A percentile compares a stretch with the other conserved stretches of the same genome.
Conservation (phyloP, 148 eudicot species). For the Fagopyrum esculentum region DNA sequence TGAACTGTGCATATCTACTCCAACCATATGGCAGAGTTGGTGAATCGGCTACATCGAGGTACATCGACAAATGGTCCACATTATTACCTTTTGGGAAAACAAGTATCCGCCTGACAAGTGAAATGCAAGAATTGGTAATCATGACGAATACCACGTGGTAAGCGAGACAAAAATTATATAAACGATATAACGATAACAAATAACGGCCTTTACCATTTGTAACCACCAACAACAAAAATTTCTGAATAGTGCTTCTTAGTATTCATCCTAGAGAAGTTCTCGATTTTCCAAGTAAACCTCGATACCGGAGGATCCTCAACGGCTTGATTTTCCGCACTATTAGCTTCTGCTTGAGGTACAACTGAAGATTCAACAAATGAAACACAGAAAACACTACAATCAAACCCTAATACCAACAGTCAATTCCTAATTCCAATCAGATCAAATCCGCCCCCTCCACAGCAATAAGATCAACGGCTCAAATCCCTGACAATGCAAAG, state of each 20-base stretch:
- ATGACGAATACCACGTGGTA: neutral
- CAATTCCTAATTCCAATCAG: neutral
- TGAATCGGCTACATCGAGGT: conserved; percentile 89
- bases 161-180: neutral
- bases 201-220: conserved; percentile 54
- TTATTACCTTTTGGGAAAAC: conserved; percentile 93
- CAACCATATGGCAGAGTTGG: conserved; percentile 84
- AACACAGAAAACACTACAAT: conserved; percentile 12
- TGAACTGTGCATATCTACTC: conserved; percentile 94
- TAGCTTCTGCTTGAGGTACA: conserved; percentile 44
- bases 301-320: conserved; percentile 67
- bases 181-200: neutral
- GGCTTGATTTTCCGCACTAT: conserved; percentile 48
- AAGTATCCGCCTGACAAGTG: conserved; percentile 71
- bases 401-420: conserved; percentile 14
- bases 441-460: conserved; percentile 10
- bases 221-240: conserved; percentile 67
- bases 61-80: conserved; percentile 86
- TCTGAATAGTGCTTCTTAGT: conserved; percentile 82
- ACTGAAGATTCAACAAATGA: conserved; percentile 19
- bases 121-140: conserved; percentile 14
- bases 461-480: neutral
- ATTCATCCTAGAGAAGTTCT: conserved; percentile 60
- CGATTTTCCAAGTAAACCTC: conserved; percentile 82
- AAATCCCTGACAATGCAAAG: neutral